Percentiles rank a stretch among this genome's conserved stretches.
phyloP scores from a whole-genome alignment of 257 asterid species.

The Nicotiana obtusifolia region DNA sequence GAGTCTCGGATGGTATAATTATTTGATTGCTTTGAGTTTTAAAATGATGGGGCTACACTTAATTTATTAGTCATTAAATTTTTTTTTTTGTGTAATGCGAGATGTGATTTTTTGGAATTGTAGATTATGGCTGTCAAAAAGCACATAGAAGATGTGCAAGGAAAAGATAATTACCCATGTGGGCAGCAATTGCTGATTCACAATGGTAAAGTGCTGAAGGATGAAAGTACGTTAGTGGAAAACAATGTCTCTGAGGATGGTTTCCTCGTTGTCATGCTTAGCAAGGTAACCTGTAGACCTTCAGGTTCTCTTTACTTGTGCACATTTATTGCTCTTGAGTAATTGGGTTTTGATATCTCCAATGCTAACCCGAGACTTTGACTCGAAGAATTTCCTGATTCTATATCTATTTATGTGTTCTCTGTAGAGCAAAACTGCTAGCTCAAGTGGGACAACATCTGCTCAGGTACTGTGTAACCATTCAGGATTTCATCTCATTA shows the following conservation, averaged over 20 bases:
- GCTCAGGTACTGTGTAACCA: slow-evolving; percentile 41
- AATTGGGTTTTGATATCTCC: background rate
- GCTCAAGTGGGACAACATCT: slow-evolving; percentile 55
- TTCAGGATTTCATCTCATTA: background rate
- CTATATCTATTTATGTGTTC: background rate
- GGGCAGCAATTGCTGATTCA: slow-evolving; percentile 87
- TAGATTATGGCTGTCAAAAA: slow-evolving; percentile 91
- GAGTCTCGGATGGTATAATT: background rate
- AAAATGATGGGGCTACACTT: background rate
- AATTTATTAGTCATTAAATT: background rate
- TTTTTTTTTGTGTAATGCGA: background rate
- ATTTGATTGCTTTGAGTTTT: slow-evolving; percentile 15
- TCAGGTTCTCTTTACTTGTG: background rate
- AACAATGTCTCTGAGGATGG: slow-evolving; percentile 87
- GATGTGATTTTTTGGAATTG: slow-evolving; percentile 8
- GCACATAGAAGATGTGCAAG: slow-evolving; percentile 81
- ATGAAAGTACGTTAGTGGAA: slow-evolving; percentile 69
- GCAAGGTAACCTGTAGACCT: slow-evolving; percentile 49
- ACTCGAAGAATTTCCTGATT: background rate
- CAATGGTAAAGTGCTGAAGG: slow-evolving; percentile 86
- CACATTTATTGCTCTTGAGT: background rate
- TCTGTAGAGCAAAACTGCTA: slow-evolving; percentile 51
- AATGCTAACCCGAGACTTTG: background rate
- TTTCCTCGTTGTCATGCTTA: slow-evolving; percentile 93
- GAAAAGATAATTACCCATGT: slow-evolving; percentile 85